Evolutionary conservation across 2,329 filamentous ascomycete genomes (phyloP), one percentile per base, ranked within the genome.

Genomic region (Fusarium zealandicum): DNA sequence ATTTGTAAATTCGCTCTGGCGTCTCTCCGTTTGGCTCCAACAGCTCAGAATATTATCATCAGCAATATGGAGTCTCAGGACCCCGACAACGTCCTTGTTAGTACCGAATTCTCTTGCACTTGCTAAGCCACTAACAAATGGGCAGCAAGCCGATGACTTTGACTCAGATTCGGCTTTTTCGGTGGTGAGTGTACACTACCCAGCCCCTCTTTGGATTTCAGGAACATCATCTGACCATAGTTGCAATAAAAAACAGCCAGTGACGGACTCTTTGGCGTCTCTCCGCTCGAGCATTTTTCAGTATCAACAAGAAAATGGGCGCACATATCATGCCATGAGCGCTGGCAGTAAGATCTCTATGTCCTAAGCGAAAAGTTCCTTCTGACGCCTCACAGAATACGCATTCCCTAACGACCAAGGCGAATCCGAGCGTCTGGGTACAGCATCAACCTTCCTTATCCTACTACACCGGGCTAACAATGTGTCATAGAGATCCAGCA

Each of bases 341-440:
- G 20, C 36, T 27, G 52, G 52, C 4, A 51, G 52, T 51, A 37
- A 37, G 40, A 11, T 3, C 11, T 51, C 2, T 5, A 7, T 6
- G 30, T 11, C 4, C 14, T 8, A 7, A 3, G 4, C 25, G 6
- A n/a, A 3, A 11, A 14, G 7, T 2, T 8, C 11, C 30, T 2
- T 5, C 37, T 37, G 33, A 33, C 2, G 9, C 10, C 10, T 37
- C 5, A 4, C 11, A 55, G 52, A 47, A 37, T 55, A 55, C 18
- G 13, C 13, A 1, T 51, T 32, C 7, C 52, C 42, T 18, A 47
- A 46, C 13, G 47, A 55, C 32, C 13, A 36, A 8, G 30, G 35
- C 36, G 52, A 55, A 32, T 47, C 18, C 13, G 47, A 55, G 13
- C 47, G 47, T 10, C 37, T 55, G 2, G 47, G 52, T 51, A 32